Conservation (phyloP, 2,329 filamentous ascomycete species). For the Fusarium nurragi region DNA sequence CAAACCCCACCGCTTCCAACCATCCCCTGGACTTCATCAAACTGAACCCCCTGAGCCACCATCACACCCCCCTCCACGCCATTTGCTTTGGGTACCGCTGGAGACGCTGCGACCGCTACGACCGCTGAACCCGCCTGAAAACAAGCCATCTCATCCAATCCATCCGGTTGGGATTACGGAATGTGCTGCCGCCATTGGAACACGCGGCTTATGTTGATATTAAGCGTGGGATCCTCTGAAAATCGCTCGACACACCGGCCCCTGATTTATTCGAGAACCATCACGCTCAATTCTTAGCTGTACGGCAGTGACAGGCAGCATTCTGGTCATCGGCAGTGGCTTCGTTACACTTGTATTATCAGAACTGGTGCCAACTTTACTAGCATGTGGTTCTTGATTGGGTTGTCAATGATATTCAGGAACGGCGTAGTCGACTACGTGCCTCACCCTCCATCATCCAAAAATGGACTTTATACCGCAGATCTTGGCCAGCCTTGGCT, state of each 20-base stretch:
- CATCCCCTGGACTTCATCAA: slow-evolving; percentile 27
- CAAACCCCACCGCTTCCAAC: slow-evolving; percentile 23
- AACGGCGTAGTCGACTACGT: slow-evolving; percentile 25
- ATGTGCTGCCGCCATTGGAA: slow-evolving; percentile 43
- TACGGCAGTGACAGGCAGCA: neutral
- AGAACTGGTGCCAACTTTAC: slow-evolving; percentile 14
- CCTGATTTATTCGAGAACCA: neutral
- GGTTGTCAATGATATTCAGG: slow-evolving; percentile 32
- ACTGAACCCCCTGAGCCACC: slow-evolving; percentile 15
- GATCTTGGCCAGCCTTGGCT: slow-evolving; percentile 29
- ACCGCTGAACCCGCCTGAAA: slow-evolving; percentile 38
- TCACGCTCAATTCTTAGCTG: neutral
- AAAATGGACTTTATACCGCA: slow-evolving; percentile 28
- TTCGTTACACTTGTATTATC: neutral
- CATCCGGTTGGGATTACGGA: slow-evolving; percentile 35
- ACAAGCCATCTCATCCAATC: slow-evolving; percentile 45
- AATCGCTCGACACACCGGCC: neutral
- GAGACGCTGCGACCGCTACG: slow-evolving; percentile 39
- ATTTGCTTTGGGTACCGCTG: slow-evolving; percentile 21
- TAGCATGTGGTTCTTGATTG: slow-evolving; percentile 4
- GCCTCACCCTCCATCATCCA: slow-evolving; percentile 14
- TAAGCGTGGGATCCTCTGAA: slow-evolving; percentile 13
- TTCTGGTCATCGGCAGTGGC: neutral
- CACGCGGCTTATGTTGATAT: slow-evolving; percentile 30
- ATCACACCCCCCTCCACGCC: slow-evolving; percentile 18